A percentile compares a stretch with the other conserved stretches of the same genome.
These are phyloP conservation scores for Fistulifera solaris DNA, from an alignment of 108 stramenopile species.

Conservation along the genomic window DNA sequence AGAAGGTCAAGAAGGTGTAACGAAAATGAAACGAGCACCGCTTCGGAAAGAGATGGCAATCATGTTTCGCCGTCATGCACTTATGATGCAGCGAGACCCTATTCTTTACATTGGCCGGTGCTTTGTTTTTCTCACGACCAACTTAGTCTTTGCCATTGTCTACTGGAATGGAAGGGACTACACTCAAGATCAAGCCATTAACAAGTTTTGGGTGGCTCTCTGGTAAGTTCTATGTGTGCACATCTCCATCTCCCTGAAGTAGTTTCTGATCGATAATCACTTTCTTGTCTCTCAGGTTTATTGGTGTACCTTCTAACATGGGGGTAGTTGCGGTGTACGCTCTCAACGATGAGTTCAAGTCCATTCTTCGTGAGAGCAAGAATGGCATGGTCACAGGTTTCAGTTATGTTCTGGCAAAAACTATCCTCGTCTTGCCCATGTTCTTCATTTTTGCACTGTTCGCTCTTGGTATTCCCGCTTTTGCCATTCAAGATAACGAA, in stretches of 20 bases:
- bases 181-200: slow-evolving; percentile 17
- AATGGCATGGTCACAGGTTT: slow-evolving; percentile 16
- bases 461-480: slow-evolving; percentile 21
- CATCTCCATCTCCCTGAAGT: too few species aligned
- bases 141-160: slow-evolving; percentile 17
- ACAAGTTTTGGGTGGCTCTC: slow-evolving; percentile 19
- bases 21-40: neutral
- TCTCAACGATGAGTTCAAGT: slow-evolving; percentile 22
- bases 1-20: slow-evolving; percentile 9
- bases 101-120: slow-evolving; percentile 16
- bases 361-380: slow-evolving; percentile 12
- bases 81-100: slow-evolving; percentile 17
- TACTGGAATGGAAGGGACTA: slow-evolving; percentile 16
- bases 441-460: slow-evolving; percentile 21
- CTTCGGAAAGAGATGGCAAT: slow-evolving; percentile 11
- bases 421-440: slow-evolving; percentile 24
- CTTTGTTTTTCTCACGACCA: slow-evolving; percentile 11
- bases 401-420: slow-evolving; percentile 20
- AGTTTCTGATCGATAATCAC: neutral
- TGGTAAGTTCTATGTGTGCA: slow-evolving; percentile 2
- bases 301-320: slow-evolving; percentile 17
- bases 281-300: neutral
- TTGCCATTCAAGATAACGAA: slow-evolving; percentile 10
- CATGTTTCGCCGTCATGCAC: slow-evolving; percentile 18
- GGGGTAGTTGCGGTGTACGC: slow-evolving; percentile 21